These are phyloP conservation scores for Acanthamoeba triangularis DNA, from an alignment of 208 protist species.

Conservation along the genomic window DNA sequence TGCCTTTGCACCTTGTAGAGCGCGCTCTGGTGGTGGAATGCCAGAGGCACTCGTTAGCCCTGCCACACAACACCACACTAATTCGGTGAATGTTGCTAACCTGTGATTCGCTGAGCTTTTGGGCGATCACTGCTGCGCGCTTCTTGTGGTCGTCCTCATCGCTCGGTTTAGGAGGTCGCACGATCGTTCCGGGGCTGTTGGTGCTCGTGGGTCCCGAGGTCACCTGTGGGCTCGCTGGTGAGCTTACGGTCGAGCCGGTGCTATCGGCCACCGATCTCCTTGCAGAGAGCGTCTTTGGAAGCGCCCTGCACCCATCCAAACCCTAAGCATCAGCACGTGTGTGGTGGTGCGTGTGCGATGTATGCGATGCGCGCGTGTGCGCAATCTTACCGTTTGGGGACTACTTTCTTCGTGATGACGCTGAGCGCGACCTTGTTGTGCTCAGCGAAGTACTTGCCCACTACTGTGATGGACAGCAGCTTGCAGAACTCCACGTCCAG, in stretches of 20 bases:
- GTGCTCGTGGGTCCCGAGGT: too few relatives aligned
- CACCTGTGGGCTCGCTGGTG: too few relatives aligned
- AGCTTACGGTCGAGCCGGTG: too few relatives aligned
- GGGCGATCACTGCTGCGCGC: neutral
- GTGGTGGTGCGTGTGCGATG: neutral
- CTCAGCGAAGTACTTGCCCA: neutral
- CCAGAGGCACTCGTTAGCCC: too few relatives aligned
- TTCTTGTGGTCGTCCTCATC: constrained; percentile 2
- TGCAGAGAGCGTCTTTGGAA: too few relatives aligned
- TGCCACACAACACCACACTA: too few relatives aligned
- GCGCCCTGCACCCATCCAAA: too few relatives aligned
- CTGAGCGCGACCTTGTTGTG: neutral
- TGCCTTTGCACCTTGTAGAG: neutral
- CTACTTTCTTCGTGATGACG: neutral
- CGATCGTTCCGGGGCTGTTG: too few relatives aligned
- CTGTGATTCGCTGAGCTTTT: neutral
- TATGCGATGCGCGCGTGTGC: neutral
- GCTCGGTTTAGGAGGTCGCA: neutral
- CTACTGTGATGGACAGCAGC: neutral
- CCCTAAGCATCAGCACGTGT: too few relatives aligned
- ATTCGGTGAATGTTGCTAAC: neutral
- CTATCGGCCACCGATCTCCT: too few relatives aligned
- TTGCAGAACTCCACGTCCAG: constrained; percentile 38
- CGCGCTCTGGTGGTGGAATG: too few relatives aligned
- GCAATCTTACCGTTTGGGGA: neutral